Percentiles rank a stretch among this genome's conserved stretches.
Conservation (phyloP, 495 filamentous ascomycete genomes). For the Xylaria telfairii region DNA sequence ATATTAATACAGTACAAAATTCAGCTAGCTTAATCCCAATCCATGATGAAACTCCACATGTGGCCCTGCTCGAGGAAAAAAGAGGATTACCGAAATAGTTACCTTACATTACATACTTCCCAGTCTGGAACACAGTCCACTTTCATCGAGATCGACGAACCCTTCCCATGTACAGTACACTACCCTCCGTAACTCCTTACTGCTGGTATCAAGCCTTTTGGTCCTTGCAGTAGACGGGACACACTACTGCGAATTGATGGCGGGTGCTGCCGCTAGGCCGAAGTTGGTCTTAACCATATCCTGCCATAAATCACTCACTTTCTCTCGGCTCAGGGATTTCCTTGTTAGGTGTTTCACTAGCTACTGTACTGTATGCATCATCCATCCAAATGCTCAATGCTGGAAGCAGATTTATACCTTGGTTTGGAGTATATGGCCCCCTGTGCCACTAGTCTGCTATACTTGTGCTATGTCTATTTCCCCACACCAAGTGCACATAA, state of each 20-base stretch:
- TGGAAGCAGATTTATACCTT: background rate
- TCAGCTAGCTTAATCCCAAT: no score
- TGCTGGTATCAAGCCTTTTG: no score
- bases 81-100: no score
- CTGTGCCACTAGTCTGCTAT: background rate
- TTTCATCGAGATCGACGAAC: background rate
- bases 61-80: no score
- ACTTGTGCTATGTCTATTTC: background rate
- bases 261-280: background rate
- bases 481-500: background rate
- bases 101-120: no score
- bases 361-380: no score
- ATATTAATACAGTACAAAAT: no score
- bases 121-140: no score
- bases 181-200: no score
- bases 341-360: slow-evolving; percentile 11
- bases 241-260: background rate
- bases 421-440: background rate
- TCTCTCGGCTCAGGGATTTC: background rate
- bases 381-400: background rate
- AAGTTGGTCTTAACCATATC: background rate
- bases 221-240: background rate
- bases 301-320: background rate
- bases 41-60: no score
- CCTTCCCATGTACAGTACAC: no score